These are phyloP conservation scores for Crithidia bombi DNA, from an alignment of 208 protist genomes.

Conservation along the genomic window DNA sequence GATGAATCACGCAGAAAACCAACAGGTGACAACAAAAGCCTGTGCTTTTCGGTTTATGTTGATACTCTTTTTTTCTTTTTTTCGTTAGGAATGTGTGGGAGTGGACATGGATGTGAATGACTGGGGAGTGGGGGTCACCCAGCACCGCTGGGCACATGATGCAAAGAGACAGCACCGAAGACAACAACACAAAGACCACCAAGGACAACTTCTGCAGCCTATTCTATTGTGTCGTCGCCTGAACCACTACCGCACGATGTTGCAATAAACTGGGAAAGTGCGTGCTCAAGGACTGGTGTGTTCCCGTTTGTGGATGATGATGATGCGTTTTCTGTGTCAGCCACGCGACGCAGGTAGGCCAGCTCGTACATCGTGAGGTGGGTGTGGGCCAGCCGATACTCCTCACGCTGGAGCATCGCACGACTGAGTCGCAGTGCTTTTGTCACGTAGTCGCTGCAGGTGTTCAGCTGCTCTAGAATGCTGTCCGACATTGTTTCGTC, in stretches of 20 bases:
- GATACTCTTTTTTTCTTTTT: background rate
- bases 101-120: background rate
- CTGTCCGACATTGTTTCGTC: background rate
- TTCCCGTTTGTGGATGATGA: no score
- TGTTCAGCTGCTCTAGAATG: constrained; percentile 2
- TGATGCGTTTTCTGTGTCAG: constrained; percentile 3
- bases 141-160: no score
- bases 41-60: no score
- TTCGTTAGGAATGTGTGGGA: background rate
- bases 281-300: background rate
- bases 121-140: no score
- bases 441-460: constrained; percentile 17
- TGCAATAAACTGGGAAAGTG: constrained; percentile 11
- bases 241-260: background rate
- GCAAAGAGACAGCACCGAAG: no score
- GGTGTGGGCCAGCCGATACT: constrained; percentile 49
- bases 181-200: no score
- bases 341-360: constrained; percentile 37
- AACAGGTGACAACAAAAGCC: background rate
- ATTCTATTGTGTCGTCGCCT: background rate
- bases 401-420: constrained; percentile 56
- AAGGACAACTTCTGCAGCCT: no score
- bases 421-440: constrained; percentile 35
- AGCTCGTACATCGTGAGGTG: constrained; percentile 67
- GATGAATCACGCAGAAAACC: background rate